phyloP scores from a whole-genome alignment of 345 rosid species.

The Populus ilicifolia region DNA sequence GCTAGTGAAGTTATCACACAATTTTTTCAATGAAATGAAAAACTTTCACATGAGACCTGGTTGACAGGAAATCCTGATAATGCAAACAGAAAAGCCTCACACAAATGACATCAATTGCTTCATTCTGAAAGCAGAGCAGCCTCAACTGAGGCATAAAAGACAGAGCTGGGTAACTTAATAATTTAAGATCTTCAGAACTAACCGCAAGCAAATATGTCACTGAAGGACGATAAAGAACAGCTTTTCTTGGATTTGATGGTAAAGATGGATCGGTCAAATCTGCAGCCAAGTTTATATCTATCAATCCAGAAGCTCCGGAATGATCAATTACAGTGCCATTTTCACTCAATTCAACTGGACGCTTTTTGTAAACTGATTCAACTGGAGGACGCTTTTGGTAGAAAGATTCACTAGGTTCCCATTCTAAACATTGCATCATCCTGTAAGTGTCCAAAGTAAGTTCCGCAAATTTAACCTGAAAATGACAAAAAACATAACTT shows the following conservation, averaged over 20 bases:
- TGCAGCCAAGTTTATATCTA: slow-evolving; percentile 67
- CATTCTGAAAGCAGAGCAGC: slow-evolving; percentile 1
- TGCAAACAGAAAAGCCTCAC: slow-evolving; percentile 5
- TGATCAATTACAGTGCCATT: slow-evolving; percentile 69
- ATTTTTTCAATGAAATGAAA: background rate
- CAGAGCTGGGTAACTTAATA: background rate
- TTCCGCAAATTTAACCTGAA: slow-evolving; percentile 93
- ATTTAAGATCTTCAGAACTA: slow-evolving; percentile 35
- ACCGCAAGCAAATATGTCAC: slow-evolving; percentile 85
- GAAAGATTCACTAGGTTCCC: slow-evolving; percentile 87
- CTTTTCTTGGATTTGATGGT: slow-evolving; percentile 88
- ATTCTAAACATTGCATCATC: slow-evolving; percentile 94
- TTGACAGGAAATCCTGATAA: background rate
- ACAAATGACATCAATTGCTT: background rate
- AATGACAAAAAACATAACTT: slow-evolving; percentile 13
- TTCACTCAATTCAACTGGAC: slow-evolving; percentile 48
- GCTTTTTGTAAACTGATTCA: slow-evolving; percentile 14
- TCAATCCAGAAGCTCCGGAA: slow-evolving; percentile 75
- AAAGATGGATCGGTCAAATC: slow-evolving; percentile 70
- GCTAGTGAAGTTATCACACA: background rate
- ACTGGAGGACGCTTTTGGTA: slow-evolving; percentile 50
- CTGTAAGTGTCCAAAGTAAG: slow-evolving; percentile 81
- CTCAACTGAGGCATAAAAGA: background rate
- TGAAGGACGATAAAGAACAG: slow-evolving; percentile 81
- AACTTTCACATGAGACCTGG: background rate